Evolutionary conservation across 108 stramenopile species (phyloP).

Genomic region (Nitzschia palea): DNA sequence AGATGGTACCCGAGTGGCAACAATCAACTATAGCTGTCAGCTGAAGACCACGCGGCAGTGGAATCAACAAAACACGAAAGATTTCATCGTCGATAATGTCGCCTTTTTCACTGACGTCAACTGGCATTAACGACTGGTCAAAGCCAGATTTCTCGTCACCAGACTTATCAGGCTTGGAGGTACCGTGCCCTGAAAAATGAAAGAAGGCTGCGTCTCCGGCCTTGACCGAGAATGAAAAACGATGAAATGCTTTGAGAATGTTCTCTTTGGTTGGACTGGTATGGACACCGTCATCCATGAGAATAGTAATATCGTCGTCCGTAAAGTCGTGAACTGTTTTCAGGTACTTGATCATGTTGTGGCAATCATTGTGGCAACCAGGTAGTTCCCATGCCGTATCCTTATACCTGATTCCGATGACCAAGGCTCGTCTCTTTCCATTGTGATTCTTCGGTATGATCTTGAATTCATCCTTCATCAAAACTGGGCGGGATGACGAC

Average conservation of each 20-base stretch:
- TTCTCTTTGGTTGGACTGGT: conserved; percentile 51
- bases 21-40: conserved; percentile 36
- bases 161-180: conserved; percentile 48
- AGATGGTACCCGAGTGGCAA: conserved; percentile 81
- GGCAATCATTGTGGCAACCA: conserved; percentile 85
- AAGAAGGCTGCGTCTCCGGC: conserved; percentile 54
- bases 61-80: conserved; percentile 50
- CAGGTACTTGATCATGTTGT: conserved; percentile 79
- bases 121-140: conserved; percentile 77
- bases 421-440: conserved; percentile 55
- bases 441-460: conserved; percentile 39
- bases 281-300: conserved; percentile 71
- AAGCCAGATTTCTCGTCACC: conserved; percentile 64
- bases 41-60: conserved; percentile 59
- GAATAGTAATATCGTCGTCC: conserved; percentile 51
- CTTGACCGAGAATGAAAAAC: conserved; percentile 31
- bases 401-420: conserved; percentile 84
- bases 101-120: conserved; percentile 61
- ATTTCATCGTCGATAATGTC: conserved; percentile 71
- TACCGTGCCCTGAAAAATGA: conserved; percentile 69
- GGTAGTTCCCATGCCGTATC: conserved; percentile 42
- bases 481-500: conserved; percentile 46
- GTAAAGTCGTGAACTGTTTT: conserved; percentile 66
- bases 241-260: conserved; percentile 65
- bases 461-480: conserved; percentile 43